These are phyloP conservation scores for Afroboletus lepidellus DNA, from an alignment of 1,284 basidiomycete species.

Conservation along the genomic window DNA sequence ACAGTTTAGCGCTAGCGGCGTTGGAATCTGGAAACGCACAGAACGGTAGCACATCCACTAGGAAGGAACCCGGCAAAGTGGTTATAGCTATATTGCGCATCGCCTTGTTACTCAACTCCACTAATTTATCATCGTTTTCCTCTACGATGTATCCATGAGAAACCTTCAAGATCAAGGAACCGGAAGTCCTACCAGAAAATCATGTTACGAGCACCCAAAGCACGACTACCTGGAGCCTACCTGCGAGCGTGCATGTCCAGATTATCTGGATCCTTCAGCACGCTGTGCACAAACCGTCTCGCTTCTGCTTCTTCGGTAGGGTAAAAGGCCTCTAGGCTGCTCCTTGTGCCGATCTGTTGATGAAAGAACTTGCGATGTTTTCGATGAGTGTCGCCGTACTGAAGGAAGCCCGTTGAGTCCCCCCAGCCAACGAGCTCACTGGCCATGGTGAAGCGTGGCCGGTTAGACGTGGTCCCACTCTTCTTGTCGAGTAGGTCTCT, in stretches of 20 bases:
- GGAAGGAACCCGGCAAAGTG: slow-evolving; percentile 20
- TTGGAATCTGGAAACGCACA: slow-evolving; percentile 17
- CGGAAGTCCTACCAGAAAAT: not conserved
- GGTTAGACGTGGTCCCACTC: not conserved
- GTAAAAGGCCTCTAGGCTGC: not conserved
- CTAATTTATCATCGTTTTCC: not conserved
- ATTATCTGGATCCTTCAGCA: slow-evolving; percentile 6
- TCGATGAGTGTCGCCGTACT: not conserved
- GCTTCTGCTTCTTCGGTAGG: not conserved
- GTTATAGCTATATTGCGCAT: not conserved
- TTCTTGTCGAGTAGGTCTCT: not conserved
- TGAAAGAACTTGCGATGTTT: slow-evolving; percentile 2
- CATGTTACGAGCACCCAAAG: not conserved
- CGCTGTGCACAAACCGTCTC: not conserved
- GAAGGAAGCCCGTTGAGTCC: not conserved
- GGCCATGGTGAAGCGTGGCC: not conserved
- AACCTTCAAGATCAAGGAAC: not conserved
- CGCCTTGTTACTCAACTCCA: not conserved
- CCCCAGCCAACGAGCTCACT: slow-evolving; percentile 1
- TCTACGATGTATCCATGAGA: slow-evolving; percentile 2
- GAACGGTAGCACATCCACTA: slow-evolving; percentile 28
- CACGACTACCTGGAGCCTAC: not conserved
- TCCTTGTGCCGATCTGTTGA: slow-evolving; percentile 1
- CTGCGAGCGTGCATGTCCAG: not conserved
- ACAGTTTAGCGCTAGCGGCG: not conserved